Base-by-base conservation (phyloP, 257 asterid species). In the Gardenia jasminoides region DNA sequence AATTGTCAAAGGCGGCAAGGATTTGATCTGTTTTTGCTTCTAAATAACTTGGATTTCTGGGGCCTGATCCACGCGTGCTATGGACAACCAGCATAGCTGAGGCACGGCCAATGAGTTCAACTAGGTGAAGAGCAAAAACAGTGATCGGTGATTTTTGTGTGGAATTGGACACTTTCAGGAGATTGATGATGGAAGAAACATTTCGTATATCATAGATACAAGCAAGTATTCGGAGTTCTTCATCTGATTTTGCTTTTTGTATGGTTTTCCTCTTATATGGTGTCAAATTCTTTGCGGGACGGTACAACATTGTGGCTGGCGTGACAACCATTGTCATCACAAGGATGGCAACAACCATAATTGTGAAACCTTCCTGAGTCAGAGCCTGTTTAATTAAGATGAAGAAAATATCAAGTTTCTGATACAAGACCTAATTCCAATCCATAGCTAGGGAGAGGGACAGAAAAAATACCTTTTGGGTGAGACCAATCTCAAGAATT, bases 31-130 rank as follows among this genome's bases (percentile, higher is more conserved):
- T 91, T 52, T 89, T 94, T 39, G 89, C 90, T 76, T 89, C 97
- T 24, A 87, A 61, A 61, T 85, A 87, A 83, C 91, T 88, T 1
- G 88, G 86, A 79, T 87, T 91, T 65, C 93, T 73, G 7, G 88
- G 87, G 15, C 91, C 91, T 15, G 92, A 80, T 83, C 81, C 84
- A 46, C 89, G 89, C 13, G 93, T 75, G 82, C 58, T 84, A 59
- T 95, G 97, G 30, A 90, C 94, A 50, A 92, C 87, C 46, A 93
- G 75, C 89, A 84, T 89, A 33, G 97, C 86, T 44, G 97, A 73
- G 79, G 96, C 96, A 2, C 99, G 94, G 2, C 98, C 98, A 36
- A 91, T 89, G 8, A 86, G 94, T 90, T 95, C 99, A 12, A 93
- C 90, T 15, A 95, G 85, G 77, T 95, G 98, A 68, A 93, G 89